Conservation (phyloP, 2,329 filamentous ascomycete species). For the Neonectria coccinea region DNA sequence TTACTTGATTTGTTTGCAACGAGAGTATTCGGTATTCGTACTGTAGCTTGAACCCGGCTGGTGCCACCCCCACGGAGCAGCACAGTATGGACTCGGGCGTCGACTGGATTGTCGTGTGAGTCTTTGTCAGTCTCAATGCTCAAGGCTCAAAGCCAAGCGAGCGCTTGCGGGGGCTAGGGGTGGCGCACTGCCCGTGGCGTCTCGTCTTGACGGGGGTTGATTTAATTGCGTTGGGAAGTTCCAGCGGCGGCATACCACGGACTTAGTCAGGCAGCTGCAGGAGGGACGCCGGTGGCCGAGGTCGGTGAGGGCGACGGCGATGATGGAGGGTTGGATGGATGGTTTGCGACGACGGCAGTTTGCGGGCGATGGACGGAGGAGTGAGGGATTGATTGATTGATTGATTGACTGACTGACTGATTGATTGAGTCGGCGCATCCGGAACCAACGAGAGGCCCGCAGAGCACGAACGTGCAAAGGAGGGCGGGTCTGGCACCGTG, state of each 20-base stretch:
- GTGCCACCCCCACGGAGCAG: neutral
- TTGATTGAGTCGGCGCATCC: neutral
- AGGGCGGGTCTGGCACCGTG: neutral
- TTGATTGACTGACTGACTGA: no score
- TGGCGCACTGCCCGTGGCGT: neutral
- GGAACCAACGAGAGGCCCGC: neutral
- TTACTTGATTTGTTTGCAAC: neutral
- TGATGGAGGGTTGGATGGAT: neutral
- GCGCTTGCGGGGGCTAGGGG: neutral
- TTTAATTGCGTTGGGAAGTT: neutral
- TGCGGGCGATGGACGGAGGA: neutral
- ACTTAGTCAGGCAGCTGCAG: no score
- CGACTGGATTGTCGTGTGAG: neutral
- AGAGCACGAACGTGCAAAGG: neutral
- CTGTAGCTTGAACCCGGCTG: neutral
- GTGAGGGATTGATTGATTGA: neutral
- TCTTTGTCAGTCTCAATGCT: neutral
- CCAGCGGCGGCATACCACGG: neutral
- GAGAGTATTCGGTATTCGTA: no score
- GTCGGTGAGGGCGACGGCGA: neutral
- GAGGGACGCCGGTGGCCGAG: no score
- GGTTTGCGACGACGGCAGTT: neutral
- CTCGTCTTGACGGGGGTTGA: neutral
- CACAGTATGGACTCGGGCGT: neutral
- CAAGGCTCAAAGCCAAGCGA: no score